Base-by-base conservation (phyloP, 805 yeast species). In the Pichia manshurica region DNA sequence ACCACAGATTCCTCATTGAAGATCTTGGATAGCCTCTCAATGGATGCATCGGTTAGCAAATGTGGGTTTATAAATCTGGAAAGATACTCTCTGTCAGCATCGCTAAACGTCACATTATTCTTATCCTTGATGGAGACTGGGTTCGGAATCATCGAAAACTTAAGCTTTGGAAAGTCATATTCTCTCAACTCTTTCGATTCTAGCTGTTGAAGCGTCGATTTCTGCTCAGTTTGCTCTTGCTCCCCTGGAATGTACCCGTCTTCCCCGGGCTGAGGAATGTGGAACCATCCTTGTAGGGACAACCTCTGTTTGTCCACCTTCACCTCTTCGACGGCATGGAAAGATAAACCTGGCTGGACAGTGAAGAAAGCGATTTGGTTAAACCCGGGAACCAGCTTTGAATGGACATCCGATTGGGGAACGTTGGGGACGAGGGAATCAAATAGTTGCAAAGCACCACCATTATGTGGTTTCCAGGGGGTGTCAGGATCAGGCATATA, bases 221-320 rank as follows among this genome's bases (percentile, higher is more conserved):
- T 73, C 0, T 85, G 83, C 56, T 83, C 89, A 1, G 86, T 81
- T 33, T 71, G 78, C 58, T 83, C 91, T 63, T 87, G 89, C 61
- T 88, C 96, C 5, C 95, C 95, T 33, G 78, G 79, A 17, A 81
- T 75, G 59, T 65, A 91, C 0, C 97, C 98, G 31, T 77, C 81
- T 66, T 93, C 99, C 9, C 96, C 97, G 10, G 69, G 70, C 63
- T 93, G 98, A 3, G 99, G 99, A 45, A 90, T 87, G 65, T 93
- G 99, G 62, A 91, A 95, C 99, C 99, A 95, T 1, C 99, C 99
- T 60, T 93, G 96, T 51, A 93, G 87, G 0, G 96, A 87, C 32
- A 93, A 70, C 60, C 99, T 75, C 53, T 89, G 95, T 61, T 84
- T 87, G 60, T 90, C 96, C 1, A 82, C 96, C 51, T 83, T 77